A percentile compares a stretch with the other conserved stretches of the same genome.
phyloP scores from a whole-genome alignment of 2,329 filamentous ascomycete species.

The Fusarium chuoi region DNA sequence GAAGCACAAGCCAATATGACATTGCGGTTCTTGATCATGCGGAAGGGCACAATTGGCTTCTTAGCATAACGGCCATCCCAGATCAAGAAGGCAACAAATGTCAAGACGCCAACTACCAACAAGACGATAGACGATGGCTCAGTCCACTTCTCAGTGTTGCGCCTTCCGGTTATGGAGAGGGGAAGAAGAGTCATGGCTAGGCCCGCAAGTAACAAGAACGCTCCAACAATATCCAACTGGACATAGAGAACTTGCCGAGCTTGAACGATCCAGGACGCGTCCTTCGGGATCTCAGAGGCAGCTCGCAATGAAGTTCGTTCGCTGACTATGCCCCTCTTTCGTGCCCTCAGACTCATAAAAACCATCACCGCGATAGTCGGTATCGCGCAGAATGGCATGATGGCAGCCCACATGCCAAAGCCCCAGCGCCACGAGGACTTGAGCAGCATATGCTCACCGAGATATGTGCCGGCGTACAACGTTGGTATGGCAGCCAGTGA shows the following conservation, averaged over 20 bases:
- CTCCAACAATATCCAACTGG: conserved; percentile 10
- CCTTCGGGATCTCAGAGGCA: not conserved
- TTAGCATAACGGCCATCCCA: conserved; percentile 52
- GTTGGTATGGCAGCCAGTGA: conserved; percentile 20
- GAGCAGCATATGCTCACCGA: conserved; percentile 20
- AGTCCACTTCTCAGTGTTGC: conserved; percentile 10
- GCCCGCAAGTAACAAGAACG: conserved; percentile 8
- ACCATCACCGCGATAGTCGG: conserved; percentile 8
- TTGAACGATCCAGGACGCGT: not conserved
- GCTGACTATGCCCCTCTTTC: not conserved
- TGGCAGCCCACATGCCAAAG: conserved; percentile 24
- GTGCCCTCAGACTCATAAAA: not conserved
- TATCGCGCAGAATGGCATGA: conserved; percentile 6
- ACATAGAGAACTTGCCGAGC: not conserved
- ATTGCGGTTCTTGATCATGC: conserved; percentile 50
- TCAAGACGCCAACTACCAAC: conserved; percentile 37
- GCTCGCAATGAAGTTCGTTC: not conserved
- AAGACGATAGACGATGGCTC: conserved; percentile 7
- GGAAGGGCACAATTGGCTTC: conserved; percentile 51
- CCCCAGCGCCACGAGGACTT: conserved; percentile 21
- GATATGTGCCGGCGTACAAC: conserved; percentile 22
- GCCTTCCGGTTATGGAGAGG: conserved; percentile 6
- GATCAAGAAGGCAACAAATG: conserved; percentile 42
- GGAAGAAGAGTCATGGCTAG: conserved; percentile 22
- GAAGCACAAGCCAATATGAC: conserved; percentile 50